Conservation (phyloP, 2,329 filamentous ascomycete genomes). For the Phyllachora maydis region DNA sequence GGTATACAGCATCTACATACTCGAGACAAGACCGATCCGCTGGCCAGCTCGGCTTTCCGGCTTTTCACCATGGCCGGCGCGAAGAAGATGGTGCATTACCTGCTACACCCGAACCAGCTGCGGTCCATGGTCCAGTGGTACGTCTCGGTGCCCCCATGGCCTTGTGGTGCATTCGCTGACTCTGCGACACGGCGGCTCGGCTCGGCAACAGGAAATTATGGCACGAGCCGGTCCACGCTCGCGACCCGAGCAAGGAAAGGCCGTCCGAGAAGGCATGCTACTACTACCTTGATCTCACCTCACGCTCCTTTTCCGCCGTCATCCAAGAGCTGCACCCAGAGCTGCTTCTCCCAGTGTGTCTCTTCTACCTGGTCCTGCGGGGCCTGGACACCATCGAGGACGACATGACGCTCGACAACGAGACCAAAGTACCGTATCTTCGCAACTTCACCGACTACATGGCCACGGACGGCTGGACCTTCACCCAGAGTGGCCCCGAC, state of each 20-base stretch:
- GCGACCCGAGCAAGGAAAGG: slow-evolving; percentile 57
- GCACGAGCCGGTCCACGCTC: slow-evolving; percentile 83
- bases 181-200: too few relatives aligned
- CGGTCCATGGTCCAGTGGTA: slow-evolving; percentile 81
- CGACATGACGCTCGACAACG: slow-evolving; percentile 77
- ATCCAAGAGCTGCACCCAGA: slow-evolving; percentile 94
- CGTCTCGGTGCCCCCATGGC: slow-evolving; percentile 8
- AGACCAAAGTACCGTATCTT: slow-evolving; percentile 69
- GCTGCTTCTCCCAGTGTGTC: slow-evolving; percentile 66
- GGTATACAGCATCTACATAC: too few relatives aligned
- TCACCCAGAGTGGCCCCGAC: slow-evolving; percentile 62
- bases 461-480: slow-evolving; percentile 77
- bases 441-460: slow-evolving; percentile 64
- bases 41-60: too few relatives aligned
- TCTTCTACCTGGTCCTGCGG: slow-evolving; percentile 87
- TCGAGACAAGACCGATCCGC: too few relatives aligned
- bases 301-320: slow-evolving; percentile 79
- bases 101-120: slow-evolving; percentile 56
- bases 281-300: slow-evolving; percentile 67
- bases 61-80: not conserved
- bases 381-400: slow-evolving; percentile 97
- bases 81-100: slow-evolving; percentile 33
- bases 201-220: slow-evolving; percentile 98
- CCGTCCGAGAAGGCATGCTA: slow-evolving; percentile 65
- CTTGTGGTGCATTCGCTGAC: too few relatives aligned